Conservation (phyloP, 2,329 filamentous ascomycete genomes). For the Zalaria sp. region DNA sequence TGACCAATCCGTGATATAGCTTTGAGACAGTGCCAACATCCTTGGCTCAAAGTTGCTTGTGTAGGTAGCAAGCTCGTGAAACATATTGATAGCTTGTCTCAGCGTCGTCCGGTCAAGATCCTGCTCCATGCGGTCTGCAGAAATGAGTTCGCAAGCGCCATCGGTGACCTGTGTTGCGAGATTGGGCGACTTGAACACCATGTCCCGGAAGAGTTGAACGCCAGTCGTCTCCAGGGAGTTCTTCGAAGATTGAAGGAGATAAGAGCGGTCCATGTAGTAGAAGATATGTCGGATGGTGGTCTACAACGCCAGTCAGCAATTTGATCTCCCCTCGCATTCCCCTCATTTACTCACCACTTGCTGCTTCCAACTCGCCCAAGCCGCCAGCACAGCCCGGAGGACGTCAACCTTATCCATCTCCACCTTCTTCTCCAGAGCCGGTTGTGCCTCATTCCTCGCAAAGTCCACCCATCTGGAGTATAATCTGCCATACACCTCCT, state of each 20-base stretch:
- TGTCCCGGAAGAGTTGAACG: slow-evolving; percentile 57
- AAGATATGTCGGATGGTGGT: slow-evolving; percentile 74
- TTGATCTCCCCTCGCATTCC: slow-evolving; percentile 1
- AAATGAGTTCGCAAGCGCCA: slow-evolving; percentile 65
- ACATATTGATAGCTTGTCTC: slow-evolving; percentile 62
- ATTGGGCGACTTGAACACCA: slow-evolving; percentile 39
- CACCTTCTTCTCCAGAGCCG: slow-evolving; percentile 41
- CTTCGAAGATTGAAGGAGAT: slow-evolving; percentile 60
- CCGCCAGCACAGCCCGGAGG: slow-evolving; percentile 43
- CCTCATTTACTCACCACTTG: slow-evolving; percentile 47
- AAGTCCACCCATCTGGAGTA: slow-evolving; percentile 52
- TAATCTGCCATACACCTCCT: slow-evolving; percentile 52
- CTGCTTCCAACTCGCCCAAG: slow-evolving; percentile 67
- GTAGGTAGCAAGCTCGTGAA: slow-evolving; percentile 77
- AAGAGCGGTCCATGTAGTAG: slow-evolving; percentile 86
- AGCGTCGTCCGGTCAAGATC: slow-evolving; percentile 50
- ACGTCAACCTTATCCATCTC: slow-evolving; percentile 48
- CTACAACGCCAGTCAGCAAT: slow-evolving; percentile 25
- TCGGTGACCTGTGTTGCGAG: slow-evolving; percentile 42
- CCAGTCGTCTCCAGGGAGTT: slow-evolving; percentile 70
- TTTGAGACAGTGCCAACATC: slow-evolving; percentile 53
- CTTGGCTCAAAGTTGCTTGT: slow-evolving; percentile 62
- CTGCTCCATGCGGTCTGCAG: slow-evolving; percentile 49
- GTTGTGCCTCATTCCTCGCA: slow-evolving; percentile 40
- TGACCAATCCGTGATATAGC: slow-evolving; percentile 58